Percentiles rank a stretch among this genome's conserved stretches.
phyloP scores from a whole-genome alignment of 73 alveolate genomes.

The Effrenium voratum region DNA sequence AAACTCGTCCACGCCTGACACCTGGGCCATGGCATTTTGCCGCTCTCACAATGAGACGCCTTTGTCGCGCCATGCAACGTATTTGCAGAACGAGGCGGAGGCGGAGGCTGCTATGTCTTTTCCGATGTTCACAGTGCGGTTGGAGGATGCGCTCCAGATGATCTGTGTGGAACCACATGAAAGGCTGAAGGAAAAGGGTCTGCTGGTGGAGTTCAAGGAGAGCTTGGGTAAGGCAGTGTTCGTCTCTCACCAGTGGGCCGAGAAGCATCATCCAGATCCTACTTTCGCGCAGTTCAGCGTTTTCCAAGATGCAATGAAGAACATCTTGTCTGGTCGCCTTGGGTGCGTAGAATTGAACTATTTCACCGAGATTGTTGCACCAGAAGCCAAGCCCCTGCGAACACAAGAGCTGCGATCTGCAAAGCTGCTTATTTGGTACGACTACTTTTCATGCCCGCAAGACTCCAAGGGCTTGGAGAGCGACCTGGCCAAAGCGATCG shows the following conservation, averaged over 20 bases:
- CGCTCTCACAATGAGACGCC: not conserved
- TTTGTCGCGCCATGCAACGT: slow-evolving; percentile 9
- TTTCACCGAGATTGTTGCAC: not conserved
- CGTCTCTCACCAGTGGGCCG: slow-evolving; percentile 23
- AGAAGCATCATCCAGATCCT: slow-evolving; percentile 15
- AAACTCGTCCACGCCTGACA: no score
- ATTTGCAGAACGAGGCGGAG: not conserved
- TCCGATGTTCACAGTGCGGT: slow-evolving; percentile 37
- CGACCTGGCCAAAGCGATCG: slow-evolving; percentile 28
- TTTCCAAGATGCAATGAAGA: slow-evolving; percentile 24
- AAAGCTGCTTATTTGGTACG: slow-evolving; percentile 25
- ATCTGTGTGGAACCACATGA: not conserved
- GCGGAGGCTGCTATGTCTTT: not conserved
- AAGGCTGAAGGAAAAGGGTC: not conserved
- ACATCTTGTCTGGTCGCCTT: not conserved
- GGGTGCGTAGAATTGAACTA: not conserved
- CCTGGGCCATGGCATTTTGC: not conserved
- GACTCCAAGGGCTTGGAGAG: not conserved
- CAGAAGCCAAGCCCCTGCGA: slow-evolving; percentile 1
- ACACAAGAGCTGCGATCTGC: not conserved
- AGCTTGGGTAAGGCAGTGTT: not conserved
- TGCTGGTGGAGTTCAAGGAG: not conserved
- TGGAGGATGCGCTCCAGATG: slow-evolving; percentile 32
- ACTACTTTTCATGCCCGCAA: not conserved
- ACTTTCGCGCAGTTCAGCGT: not conserved